These are phyloP conservation scores for Neurospora tetraspora DNA, from an alignment of 495 filamentous ascomycete species.

Conservation along the genomic window DNA sequence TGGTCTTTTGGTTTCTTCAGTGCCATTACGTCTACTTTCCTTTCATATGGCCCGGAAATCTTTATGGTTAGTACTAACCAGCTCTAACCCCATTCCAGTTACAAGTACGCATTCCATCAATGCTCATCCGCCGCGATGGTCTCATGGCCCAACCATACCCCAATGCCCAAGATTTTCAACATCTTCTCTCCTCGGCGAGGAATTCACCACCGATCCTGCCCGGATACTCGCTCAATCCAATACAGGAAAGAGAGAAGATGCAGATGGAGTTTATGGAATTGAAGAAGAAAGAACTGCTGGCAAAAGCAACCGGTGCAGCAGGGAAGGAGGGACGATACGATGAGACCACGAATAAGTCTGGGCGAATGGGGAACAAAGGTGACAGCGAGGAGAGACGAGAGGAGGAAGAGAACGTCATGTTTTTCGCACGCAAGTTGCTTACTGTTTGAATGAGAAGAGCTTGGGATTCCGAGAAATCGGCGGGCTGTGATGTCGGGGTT, in stretches of 20 bases:
- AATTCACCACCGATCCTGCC: constrained; percentile 6
- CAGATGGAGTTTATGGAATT: constrained; percentile 28
- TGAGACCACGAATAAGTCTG: constrained; percentile 18
- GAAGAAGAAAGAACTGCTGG: constrained; percentile 26
- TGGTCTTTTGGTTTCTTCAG: neutral
- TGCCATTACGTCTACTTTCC: neutral
- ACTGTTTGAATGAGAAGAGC: neutral
- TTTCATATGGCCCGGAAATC: neutral
- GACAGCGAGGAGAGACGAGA: neutral
- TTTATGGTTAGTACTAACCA: neutral
- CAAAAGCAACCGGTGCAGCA: constrained; percentile 18
- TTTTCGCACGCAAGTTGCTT: constrained; percentile 6
- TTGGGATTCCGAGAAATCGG: neutral
- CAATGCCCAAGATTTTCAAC: constrained; percentile 24
- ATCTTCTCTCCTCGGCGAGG: constrained; percentile 14
- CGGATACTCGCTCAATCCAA: constrained; percentile 22
- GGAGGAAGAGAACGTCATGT: constrained; percentile 2
- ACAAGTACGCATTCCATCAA: constrained; percentile 39
- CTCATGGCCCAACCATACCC: constrained; percentile 25
- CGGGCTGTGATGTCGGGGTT: neutral
- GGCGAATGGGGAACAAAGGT: neutral
- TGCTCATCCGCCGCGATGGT: constrained; percentile 41
- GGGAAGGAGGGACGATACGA: constrained; percentile 10
- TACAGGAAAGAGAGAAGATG: constrained; percentile 29
- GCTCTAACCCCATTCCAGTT: constrained; percentile 15